phyloP scores from a whole-genome alignment of 257 asterid species.

The Paulownia fortunei region DNA sequence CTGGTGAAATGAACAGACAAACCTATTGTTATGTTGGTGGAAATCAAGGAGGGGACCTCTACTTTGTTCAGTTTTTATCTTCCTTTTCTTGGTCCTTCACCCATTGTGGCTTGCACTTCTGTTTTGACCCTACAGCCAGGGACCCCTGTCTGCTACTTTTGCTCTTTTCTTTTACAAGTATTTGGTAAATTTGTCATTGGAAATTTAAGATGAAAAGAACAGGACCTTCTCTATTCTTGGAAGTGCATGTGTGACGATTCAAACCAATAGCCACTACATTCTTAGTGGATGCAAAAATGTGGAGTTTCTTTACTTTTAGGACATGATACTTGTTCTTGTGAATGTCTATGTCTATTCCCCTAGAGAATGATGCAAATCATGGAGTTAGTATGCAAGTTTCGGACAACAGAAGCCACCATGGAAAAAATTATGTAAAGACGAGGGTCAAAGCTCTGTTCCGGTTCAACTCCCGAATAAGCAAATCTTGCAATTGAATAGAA shows the following conservation, averaged over 20 bases:
- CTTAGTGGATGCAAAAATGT: conserved; percentile 24
- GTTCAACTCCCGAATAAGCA: too few relatives aligned
- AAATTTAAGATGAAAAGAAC: conserved; percentile 48
- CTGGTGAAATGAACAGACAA: conserved; percentile 26
- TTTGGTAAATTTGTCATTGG: conserved; percentile 18
- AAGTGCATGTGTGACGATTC: conserved; percentile 30
- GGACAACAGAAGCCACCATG: too few relatives aligned
- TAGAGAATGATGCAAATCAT: too few relatives aligned
- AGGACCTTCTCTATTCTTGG: conserved; percentile 41
- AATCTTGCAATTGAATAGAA: too few relatives aligned
- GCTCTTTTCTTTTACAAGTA: conserved; percentile 19
- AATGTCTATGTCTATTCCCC: too few relatives aligned
- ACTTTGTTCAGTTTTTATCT: conserved; percentile 15
- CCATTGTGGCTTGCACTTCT: conserved; percentile 31
- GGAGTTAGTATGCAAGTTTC: too few relatives aligned
- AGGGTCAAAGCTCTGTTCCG: too few relatives aligned
- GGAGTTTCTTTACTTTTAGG: background rate
- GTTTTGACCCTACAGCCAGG: conserved; percentile 34
- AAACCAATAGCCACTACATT: conserved; percentile 5
- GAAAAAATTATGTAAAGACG: too few relatives aligned
- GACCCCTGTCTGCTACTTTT: conserved; percentile 49
- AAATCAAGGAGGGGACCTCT: conserved; percentile 29
- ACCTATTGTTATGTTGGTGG: conserved; percentile 28
- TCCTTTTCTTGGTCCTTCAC: conserved; percentile 16
- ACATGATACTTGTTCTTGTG: background rate